Evolutionary conservation across 441 rosid species (phyloP).

Genomic region (Raphanus hybrid): DNA sequence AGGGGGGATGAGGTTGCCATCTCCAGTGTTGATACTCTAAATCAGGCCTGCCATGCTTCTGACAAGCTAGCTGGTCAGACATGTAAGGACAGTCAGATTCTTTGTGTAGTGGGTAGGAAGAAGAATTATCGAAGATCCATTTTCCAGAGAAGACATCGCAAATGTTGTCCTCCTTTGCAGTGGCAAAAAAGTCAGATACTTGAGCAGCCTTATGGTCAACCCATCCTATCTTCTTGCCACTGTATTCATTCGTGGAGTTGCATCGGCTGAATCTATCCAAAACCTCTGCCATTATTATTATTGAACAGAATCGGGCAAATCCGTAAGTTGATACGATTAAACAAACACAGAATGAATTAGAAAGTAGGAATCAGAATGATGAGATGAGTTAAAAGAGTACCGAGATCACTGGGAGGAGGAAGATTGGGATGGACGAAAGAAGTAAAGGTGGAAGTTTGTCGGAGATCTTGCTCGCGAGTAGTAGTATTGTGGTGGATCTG

Average conservation of each 20-base stretch:
- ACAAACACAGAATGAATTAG: background rate
- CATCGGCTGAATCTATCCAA: slow-evolving; percentile 84
- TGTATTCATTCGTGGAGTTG: slow-evolving; percentile 69
- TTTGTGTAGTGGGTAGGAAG: slow-evolving; percentile 66
- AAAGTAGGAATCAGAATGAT: background rate
- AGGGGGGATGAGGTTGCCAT: slow-evolving; percentile 86
- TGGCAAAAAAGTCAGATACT: slow-evolving; percentile 29
- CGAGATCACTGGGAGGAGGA: slow-evolving; percentile 38
- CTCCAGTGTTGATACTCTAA: slow-evolving; percentile 82
- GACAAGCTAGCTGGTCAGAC: slow-evolving; percentile 97
- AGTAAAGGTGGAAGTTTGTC: slow-evolving; percentile 29
- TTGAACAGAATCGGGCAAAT: background rate
- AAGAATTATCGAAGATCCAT: slow-evolving; percentile 81
- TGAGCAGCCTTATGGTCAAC: slow-evolving; percentile 43
- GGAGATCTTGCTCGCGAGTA: slow-evolving; percentile 19
- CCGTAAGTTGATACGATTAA: background rate
- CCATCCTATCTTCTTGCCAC: slow-evolving; percentile 71
- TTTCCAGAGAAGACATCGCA: slow-evolving; percentile 86
- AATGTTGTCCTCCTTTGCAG: slow-evolving; percentile 45
- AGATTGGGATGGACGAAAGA: slow-evolving; percentile 66
- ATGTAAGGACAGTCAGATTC: slow-evolving; percentile 92
- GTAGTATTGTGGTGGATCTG: slow-evolving; percentile 48
- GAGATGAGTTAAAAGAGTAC: slow-evolving; percentile 31
- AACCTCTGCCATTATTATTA: slow-evolving; percentile 47
- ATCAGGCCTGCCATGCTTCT: slow-evolving; percentile 93